Conservation (phyloP, 768 basidiomycete genomes). For the Phanerochaete sordida region DNA sequence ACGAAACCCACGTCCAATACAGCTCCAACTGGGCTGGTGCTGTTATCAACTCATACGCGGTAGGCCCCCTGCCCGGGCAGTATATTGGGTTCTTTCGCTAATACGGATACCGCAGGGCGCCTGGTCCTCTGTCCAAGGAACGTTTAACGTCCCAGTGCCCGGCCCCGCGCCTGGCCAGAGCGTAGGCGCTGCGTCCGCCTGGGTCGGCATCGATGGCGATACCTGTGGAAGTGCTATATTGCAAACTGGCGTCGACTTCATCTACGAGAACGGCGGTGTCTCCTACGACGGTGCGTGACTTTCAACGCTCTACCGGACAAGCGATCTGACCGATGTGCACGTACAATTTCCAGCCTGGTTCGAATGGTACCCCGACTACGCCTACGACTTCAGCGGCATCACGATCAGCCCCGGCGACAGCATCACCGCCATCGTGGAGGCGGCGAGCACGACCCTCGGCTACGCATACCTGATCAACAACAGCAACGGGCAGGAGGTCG, state of each 20-base stretch:
- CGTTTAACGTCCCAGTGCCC: no score
- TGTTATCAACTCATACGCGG: no score
- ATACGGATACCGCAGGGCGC: no score
- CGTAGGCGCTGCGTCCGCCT: no score
- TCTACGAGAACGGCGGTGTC: constrained; percentile 11
- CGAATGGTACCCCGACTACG: background rate
- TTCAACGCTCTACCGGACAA: background rate
- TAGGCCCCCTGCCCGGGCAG: no score
- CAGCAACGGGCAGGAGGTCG: background rate
- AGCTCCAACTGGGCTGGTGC: no score
- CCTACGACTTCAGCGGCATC: background rate
- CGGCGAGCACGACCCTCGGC: background rate
- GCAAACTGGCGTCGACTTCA: constrained; percentile 31
- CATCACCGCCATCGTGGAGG: background rate
- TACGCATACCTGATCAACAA: background rate
- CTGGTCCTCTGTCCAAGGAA: no score
- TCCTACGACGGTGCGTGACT: constrained; percentile 21
- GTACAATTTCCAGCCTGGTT: background rate
- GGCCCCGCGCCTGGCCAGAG: no score
- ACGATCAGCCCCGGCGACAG: background rate
- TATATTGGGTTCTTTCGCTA: no score
- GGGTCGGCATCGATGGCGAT: constrained; percentile 31
- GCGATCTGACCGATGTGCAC: background rate
- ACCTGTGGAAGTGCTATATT: constrained; percentile 26
- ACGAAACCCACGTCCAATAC: no score